Conservation (phyloP, 2,329 filamentous ascomycete genomes). For the Penicillium brevicompactum region DNA sequence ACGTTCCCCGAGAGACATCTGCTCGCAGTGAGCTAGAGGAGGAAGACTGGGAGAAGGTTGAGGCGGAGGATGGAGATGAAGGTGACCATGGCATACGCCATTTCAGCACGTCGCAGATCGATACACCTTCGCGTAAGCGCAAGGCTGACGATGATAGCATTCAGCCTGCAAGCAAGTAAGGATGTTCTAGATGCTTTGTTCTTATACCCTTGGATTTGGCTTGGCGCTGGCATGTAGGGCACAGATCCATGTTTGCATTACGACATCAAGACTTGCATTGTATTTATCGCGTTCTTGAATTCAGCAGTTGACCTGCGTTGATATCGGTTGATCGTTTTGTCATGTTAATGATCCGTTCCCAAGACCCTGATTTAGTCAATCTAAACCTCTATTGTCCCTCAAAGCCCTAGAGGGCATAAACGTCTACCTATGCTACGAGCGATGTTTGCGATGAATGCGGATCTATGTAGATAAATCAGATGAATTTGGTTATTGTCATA, state of each 20-base stretch:
- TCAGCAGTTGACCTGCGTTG: too few relatives aligned
- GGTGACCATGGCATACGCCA: slow-evolving; percentile 35
- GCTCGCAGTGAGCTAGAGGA: slow-evolving; percentile 30
- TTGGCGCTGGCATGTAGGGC: background rate
- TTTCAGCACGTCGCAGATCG: slow-evolving; percentile 34
- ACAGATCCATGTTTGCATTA: background rate
- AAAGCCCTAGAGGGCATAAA: too few relatives aligned
- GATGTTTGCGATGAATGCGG: too few relatives aligned
- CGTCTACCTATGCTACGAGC: too few relatives aligned
- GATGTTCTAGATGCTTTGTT: slow-evolving; percentile 4
- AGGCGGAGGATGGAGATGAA: slow-evolving; percentile 38
- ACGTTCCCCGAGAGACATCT: background rate
- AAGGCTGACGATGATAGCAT: slow-evolving; percentile 33
- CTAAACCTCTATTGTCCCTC: too few relatives aligned
- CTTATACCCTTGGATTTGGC: slow-evolving; percentile 15
- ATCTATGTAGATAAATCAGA: too few relatives aligned
- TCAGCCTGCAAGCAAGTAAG: slow-evolving; percentile 17
- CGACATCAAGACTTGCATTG: background rate
- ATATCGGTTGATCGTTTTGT: too few relatives aligned
- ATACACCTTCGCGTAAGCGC: slow-evolving; percentile 27
- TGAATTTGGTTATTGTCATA: background rate
- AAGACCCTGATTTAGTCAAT: too few relatives aligned
- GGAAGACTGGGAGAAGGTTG: slow-evolving; percentile 48
- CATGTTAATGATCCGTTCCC: too few relatives aligned
- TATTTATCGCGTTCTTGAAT: too few relatives aligned